A percentile compares a stretch with the other conserved stretches of the same genome.
Evolutionary conservation across 805 yeast genomes (phyloP).

Genomic region (Lipomyces yamanashiensis): DNA sequence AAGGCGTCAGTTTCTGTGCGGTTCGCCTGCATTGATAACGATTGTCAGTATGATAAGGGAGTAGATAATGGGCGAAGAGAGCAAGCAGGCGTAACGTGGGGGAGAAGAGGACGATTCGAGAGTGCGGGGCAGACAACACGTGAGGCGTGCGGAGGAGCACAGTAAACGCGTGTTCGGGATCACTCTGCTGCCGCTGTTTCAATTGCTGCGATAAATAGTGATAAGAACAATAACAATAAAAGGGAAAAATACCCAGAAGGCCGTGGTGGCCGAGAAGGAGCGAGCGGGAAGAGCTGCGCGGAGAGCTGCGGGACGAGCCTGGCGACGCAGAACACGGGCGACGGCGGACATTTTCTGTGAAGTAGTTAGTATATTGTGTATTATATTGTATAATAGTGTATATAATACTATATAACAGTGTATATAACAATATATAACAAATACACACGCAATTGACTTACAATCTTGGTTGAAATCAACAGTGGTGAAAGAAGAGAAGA

Average conservation of each 20-base stretch:
- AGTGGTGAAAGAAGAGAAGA: neutral
- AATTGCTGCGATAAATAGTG: neutral
- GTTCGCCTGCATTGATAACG: constrained; percentile 7
- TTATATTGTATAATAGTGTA: no score
- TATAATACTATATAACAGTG: no score
- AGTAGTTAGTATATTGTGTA: neutral
- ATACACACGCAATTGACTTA: neutral
- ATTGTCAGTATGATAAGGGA: neutral
- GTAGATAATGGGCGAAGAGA: neutral
- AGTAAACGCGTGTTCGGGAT: no score
- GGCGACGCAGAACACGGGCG: constrained; percentile 9
- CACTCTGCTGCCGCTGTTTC: no score
- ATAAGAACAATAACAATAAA: neutral
- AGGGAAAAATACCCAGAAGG: neutral
- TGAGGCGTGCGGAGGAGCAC: neutral
- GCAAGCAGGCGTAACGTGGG: neutral
- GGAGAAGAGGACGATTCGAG: neutral
- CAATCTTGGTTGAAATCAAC: neutral
- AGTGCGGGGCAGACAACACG: neutral
- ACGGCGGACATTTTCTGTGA: constrained; percentile 6
- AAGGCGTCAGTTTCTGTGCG: constrained; percentile 94
- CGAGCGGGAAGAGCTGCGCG: constrained; percentile 4
- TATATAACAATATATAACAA: no score
- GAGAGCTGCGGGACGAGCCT: constrained; percentile 10
- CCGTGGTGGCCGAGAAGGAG: constrained; percentile 14